Conservation (phyloP, 805 yeast genomes). For the Limtongozyma cylindracea region DNA sequence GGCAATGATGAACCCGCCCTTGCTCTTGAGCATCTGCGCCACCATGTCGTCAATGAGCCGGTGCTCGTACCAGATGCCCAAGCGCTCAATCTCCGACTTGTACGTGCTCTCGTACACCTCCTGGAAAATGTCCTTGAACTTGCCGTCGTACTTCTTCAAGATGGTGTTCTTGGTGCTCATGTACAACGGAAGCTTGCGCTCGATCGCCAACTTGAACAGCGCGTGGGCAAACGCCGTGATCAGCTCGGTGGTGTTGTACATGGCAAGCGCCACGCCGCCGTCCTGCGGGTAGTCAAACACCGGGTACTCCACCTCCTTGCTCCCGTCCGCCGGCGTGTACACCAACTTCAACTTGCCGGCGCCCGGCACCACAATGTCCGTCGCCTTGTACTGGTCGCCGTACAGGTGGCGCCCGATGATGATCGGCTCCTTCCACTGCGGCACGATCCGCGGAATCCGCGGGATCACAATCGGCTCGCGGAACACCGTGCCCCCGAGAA, state of each 20-base stretch:
- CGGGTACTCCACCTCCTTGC: slow-evolving; percentile 16
- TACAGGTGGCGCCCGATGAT: slow-evolving; percentile 72
- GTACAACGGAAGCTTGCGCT: slow-evolving; percentile 35
- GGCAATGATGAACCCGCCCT: slow-evolving; percentile 64
- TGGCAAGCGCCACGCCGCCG: slow-evolving; percentile 54
- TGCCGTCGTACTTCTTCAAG: slow-evolving; percentile 60
- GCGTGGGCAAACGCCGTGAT: slow-evolving; percentile 60
- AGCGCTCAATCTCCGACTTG: slow-evolving; percentile 26
- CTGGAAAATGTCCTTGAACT: slow-evolving; percentile 61
- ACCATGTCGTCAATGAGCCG: slow-evolving; percentile 75
- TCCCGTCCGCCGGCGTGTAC: slow-evolving; percentile 36
- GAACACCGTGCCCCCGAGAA: slow-evolving; percentile 63
- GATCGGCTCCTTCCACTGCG: slow-evolving; percentile 64
- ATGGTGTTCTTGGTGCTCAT: slow-evolving; percentile 63
- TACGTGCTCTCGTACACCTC: slow-evolving; percentile 35
- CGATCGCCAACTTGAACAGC: slow-evolving; percentile 50
- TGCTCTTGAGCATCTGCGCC: slow-evolving; percentile 69
- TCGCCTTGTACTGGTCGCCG: slow-evolving; percentile 70
- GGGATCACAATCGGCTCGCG: slow-evolving; percentile 68
- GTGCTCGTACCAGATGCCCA: slow-evolving; percentile 52
- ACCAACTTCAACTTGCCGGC: slow-evolving; percentile 44
- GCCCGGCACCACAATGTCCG: slow-evolving; percentile 40
- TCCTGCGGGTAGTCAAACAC: slow-evolving; percentile 43
- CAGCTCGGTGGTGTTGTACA: slow-evolving; percentile 67
- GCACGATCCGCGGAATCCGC: slow-evolving; percentile 51